These are phyloP conservation scores for Magnusiomyces magnusii DNA, from an alignment of 1,139 yeast genomes.

Conservation along the genomic window DNA sequence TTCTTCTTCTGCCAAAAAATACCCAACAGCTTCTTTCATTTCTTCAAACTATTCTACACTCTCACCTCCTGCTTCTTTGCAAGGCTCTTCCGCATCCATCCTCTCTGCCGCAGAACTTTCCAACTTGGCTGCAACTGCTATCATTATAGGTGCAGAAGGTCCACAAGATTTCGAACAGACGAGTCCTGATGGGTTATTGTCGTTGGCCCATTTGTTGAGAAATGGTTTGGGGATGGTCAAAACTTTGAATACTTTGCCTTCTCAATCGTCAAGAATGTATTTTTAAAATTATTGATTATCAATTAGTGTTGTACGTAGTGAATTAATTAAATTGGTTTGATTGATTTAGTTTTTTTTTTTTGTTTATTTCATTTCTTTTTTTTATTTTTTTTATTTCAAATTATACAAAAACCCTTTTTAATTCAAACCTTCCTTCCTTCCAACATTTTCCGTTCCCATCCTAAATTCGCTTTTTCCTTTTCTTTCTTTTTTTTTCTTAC, in stretches of 20 bases:
- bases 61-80: constrained; percentile 24
- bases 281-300: too few relatives aligned
- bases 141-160: constrained; percentile 28
- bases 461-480: not conserved
- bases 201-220: too few relatives aligned
- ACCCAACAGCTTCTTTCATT: not conserved
- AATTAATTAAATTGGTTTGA: too few relatives aligned
- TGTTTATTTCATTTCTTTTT: too few relatives aligned
- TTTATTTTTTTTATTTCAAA: too few relatives aligned
- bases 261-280: too few relatives aligned
- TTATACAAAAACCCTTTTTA: not conserved
- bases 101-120: constrained; percentile 19
- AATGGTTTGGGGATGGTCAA: too few relatives aligned
- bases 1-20: not conserved
- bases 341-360: too few relatives aligned
- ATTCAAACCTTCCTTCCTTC: not conserved
- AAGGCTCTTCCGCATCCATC: constrained; percentile 27
- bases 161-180: constrained; percentile 26
- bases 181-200: too few relatives aligned
- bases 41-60: constrained; percentile 7
- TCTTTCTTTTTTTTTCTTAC: not conserved
- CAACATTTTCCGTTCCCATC: not conserved
- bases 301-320: too few relatives aligned
- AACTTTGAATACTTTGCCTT: too few relatives aligned
- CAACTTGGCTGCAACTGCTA: constrained; percentile 19